Conservation (phyloP, 257 asterid species). For the Solanum sejunctum region DNA sequence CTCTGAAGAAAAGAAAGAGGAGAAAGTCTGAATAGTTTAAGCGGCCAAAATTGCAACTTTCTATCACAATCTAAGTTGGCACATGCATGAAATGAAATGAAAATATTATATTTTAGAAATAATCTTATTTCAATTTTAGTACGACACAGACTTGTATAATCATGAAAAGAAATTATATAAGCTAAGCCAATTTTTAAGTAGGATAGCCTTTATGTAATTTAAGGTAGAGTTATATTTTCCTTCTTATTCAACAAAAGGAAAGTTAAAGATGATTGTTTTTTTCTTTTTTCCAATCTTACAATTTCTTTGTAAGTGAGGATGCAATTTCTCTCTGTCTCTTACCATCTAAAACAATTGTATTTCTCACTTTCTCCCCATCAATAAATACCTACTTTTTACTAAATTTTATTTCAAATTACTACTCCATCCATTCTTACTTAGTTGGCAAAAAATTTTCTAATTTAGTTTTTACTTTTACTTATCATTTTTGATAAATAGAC, state of each 20-base stretch:
- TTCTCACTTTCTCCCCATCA: neutral
- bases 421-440: too few relatives aligned
- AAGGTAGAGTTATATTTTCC: neutral
- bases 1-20: constrained; percentile 3
- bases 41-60: neutral
- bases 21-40: neutral
- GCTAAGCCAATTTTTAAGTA: neutral
- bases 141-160: neutral
- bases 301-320: neutral
- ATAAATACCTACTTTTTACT: neutral
- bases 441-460: too few relatives aligned
- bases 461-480: too few relatives aligned
- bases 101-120: neutral
- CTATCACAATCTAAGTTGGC: neutral
- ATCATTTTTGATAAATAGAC: too few relatives aligned
- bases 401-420: too few relatives aligned
- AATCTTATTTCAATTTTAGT: neutral
- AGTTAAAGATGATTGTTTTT: neutral
- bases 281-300: too few relatives aligned
- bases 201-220: neutral
- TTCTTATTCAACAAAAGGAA: neutral
- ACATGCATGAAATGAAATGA: neutral
- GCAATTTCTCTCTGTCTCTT: neutral
- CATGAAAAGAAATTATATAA: neutral
- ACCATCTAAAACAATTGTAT: too few relatives aligned